Evolutionary conservation across 139 green algal genomes (phyloP), one percentile per base, ranked within the genome.

Genomic region (Diplosphaera chodatii): DNA sequence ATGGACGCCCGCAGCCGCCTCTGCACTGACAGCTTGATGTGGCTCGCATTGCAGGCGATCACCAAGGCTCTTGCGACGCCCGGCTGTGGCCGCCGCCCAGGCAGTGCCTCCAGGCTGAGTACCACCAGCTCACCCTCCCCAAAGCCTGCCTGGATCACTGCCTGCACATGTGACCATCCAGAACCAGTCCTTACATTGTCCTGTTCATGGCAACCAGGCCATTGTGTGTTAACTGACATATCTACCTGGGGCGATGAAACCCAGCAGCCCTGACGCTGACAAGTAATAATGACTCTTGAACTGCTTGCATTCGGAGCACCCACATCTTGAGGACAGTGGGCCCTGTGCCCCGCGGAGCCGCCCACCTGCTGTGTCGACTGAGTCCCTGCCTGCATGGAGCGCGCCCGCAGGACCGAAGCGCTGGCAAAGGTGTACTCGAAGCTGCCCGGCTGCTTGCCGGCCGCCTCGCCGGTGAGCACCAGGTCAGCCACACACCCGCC

Each of bases 21-120:
- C 32, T 82, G 63, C 0, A 79, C 32, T 1, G 73, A 68, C 13
- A 89, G 23, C 21, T 41, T 77, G 27, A 89, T 33, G 13, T 34
- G n/a, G 5, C 63, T 55, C 13, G 72, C 31, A 22, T 62, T 34
- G 32, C 64, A 40, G 77, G 34, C 27, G 28, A 64, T 23, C 62
- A 86, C 59, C 33, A 66, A 29, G 22, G 40, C 74, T 0, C 85
- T 72, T 10, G 65, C 48, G 6, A 83, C 77, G 31, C 40, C 67
- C 23, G 75, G 41, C 66, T 80, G 69, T 64, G 77, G 68, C 69
- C 79, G 31, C 1, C 27, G 27, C 74, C 6, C 63, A 3, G 48
- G 48, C 3, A 59, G 13, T 69, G 87, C 89, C 40, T 96, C 90
- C 56, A 93, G 59, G 55, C 86, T 80, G 29, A 96, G 81, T 62